phyloP scores from a whole-genome alignment of 2,329 filamentous ascomycete species.

The Sclerotinia minor region DNA sequence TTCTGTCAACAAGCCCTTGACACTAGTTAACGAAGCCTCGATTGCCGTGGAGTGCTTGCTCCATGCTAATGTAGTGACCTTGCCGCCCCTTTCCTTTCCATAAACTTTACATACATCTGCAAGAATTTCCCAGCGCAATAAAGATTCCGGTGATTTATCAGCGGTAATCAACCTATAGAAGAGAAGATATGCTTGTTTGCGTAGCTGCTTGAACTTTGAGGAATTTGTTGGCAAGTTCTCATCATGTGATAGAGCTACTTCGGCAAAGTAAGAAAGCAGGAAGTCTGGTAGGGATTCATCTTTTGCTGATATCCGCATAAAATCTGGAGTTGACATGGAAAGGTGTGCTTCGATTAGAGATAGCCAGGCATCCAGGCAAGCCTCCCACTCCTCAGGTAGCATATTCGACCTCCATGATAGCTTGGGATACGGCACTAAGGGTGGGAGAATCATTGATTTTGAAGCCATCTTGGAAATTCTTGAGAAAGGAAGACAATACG shows the following conservation, averaged over 20 bases:
- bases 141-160: slow-evolving; percentile 45
- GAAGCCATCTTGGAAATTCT: slow-evolving; percentile 21
- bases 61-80: slow-evolving; percentile 54
- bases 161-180: slow-evolving; percentile 55
- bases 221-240: slow-evolving; percentile 14
- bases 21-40: slow-evolving; percentile 55
- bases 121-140: slow-evolving; percentile 68
- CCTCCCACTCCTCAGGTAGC: slow-evolving; percentile 70
- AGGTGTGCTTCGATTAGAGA: slow-evolving; percentile 66
- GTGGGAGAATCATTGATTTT: slow-evolving; percentile 53
- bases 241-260: slow-evolving; percentile 47
- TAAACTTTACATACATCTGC: slow-evolving; percentile 68
- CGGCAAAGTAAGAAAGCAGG: slow-evolving; percentile 64
- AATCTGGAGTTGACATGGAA: slow-evolving; percentile 56
- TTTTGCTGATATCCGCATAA: slow-evolving; percentile 51
- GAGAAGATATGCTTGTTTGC: slow-evolving; percentile 66
- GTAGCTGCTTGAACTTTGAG: slow-evolving; percentile 51
- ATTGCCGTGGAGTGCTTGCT: slow-evolving; percentile 50
- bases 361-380: slow-evolving; percentile 75
- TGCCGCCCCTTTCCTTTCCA: slow-evolving; percentile 59
- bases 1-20: slow-evolving; percentile 63
- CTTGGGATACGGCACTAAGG: slow-evolving; percentile 76
- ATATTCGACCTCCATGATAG: slow-evolving; percentile 66
- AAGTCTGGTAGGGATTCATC: slow-evolving; percentile 64
- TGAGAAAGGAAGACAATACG: neutral